These are phyloP conservation scores for Anacardium occidentale DNA, from an alignment of 345 rosid species.

Conservation along the genomic window DNA sequence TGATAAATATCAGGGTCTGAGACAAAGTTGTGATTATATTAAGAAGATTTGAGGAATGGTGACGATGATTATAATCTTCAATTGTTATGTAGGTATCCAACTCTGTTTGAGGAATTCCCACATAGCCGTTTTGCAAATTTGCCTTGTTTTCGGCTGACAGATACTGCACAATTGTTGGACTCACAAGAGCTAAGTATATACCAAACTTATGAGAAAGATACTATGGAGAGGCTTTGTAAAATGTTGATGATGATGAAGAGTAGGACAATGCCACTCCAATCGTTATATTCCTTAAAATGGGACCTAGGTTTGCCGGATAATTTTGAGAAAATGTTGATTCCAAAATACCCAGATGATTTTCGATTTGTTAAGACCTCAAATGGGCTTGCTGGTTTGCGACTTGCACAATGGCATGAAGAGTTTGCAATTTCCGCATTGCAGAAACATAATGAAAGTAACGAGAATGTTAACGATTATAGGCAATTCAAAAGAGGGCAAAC, in stretches of 20 bases:
- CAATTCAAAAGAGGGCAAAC: constrained; percentile 75
- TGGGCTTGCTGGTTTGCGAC: constrained; percentile 56
- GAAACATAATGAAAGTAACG: constrained; percentile 48
- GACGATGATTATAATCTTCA: constrained; percentile 12
- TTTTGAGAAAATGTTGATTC: constrained; percentile 61
- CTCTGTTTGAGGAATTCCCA: constrained; percentile 85
- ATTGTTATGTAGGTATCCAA: constrained; percentile 63
- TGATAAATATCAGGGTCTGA: neutral
- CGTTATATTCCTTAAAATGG: constrained; percentile 73
- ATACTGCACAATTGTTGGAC: constrained; percentile 72
- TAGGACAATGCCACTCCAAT: constrained; percentile 58
- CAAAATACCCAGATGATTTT: constrained; percentile 63
- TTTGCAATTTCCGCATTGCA: constrained; percentile 70
- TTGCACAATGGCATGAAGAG: constrained; percentile 60
- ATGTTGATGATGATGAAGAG: constrained; percentile 89
- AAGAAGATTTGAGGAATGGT: neutral
- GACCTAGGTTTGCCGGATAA: constrained; percentile 86
- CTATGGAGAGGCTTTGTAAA: constrained; percentile 76
- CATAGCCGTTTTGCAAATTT: constrained; percentile 74
- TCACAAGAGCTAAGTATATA: constrained; percentile 77
- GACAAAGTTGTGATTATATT: neutral
- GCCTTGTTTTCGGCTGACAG: constrained; percentile 86
- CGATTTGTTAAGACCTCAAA: constrained; percentile 54
- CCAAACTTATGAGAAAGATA: constrained; percentile 55
- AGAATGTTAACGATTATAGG: constrained; percentile 51